phyloP scores from a whole-genome alignment of 192 early-diverging fungal species.

The Backusella tarrabulga region DNA sequence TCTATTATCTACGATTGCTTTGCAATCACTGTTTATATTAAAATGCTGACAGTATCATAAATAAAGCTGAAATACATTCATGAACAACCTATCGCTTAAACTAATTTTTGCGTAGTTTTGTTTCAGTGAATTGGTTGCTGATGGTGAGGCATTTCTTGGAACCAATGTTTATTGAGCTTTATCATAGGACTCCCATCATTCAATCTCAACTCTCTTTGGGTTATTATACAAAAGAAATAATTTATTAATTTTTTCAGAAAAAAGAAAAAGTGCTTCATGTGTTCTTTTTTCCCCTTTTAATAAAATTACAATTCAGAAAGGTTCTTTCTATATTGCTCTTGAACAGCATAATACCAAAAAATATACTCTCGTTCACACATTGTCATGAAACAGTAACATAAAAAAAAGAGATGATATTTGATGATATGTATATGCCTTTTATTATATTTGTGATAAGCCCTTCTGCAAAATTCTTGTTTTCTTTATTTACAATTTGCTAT shows the following conservation, averaged over 20 bases:
- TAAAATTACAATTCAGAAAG: background rate
- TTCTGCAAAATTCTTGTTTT: too few relatives aligned
- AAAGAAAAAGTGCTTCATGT: background rate
- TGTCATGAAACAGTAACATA: too few relatives aligned
- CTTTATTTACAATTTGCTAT: too few relatives aligned
- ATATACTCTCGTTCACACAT: too few relatives aligned
- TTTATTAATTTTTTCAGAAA: background rate
- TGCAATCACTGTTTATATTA: background rate
- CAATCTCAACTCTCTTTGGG: background rate
- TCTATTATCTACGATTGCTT: background rate
- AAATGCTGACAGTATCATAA: background rate
- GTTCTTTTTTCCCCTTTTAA: background rate
- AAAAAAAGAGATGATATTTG: too few relatives aligned
- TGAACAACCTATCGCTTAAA: background rate
- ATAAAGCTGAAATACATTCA: background rate
- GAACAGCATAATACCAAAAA: too few relatives aligned
- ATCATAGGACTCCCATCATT: background rate
- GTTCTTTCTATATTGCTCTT: constrained; percentile 14
- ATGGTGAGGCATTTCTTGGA: background rate
- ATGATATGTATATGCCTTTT: too few relatives aligned
- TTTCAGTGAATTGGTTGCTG: background rate
- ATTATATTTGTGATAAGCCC: too few relatives aligned
- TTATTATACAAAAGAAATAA: background rate
- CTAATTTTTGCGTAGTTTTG: background rate
- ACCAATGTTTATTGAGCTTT: background rate